Evolutionary conservation across 352 stramenopile species (phyloP), one percentile per base, ranked within the genome.

Genomic region (Phytophthora multivora): DNA sequence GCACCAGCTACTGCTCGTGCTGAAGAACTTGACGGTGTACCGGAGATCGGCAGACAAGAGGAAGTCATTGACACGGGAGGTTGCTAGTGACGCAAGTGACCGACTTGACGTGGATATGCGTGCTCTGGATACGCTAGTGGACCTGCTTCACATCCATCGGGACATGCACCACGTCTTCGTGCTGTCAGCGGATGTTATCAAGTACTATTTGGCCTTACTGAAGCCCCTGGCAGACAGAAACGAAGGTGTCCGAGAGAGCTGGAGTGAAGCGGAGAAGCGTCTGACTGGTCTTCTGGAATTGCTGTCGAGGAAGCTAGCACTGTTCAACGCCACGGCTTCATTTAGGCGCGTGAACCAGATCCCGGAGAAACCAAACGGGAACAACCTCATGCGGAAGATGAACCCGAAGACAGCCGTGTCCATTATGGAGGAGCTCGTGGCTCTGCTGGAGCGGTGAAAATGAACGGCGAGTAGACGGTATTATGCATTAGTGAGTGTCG

Each of bases 91-190:
- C n/a, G 58, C 73, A 25, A 53, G 85, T 26, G 62, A 71, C 16
- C 55, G 64, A 21, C 46, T 73, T 1, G 63, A 77, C 5, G 81
- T 89, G 21, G 81, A 93, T 54, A 51, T 86, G 26, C 73, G 77
- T 7, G 80, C 80, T 25, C 80, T 96, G 13, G 88, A 98, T 56
- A 80, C 91, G 38, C 82, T 98, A 12, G 81, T 98, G 11, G 95
- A 99, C 59, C 65, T 98, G 42, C 69, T 98, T 54, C 96, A 99
- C 69, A 96, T 98, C 56, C 97, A 98, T 63, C 89, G 90, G 39
- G 90, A 97, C 51, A 95, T 95, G 85, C 76, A 88, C 31, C 73
- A 84, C 21, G 71, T 97, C 16, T 96, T 96, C 49, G 66, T 83
- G 35, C 71, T 94, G 1, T 83, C 81, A 7, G 77, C 83, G 3